Percentiles rank a stretch among this genome's conserved stretches.
Conservation (phyloP, 192 early-diverging fungal species). For the Backusella tarrabulga region DNA sequence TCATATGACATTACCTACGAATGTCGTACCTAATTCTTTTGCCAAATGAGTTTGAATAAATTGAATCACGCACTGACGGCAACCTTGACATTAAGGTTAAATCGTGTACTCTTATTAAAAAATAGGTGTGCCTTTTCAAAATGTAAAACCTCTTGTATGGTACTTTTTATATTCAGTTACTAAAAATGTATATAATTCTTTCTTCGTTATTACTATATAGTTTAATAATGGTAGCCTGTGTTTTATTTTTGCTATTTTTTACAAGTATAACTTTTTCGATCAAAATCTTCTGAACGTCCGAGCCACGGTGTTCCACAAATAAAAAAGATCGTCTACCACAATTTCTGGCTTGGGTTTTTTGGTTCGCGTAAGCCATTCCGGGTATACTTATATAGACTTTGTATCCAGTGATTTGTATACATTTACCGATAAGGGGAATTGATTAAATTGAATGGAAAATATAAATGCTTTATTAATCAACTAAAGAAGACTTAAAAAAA, state of each 20-base stretch:
- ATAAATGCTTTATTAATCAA: too few relatives aligned
- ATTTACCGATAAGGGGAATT: too few relatives aligned
- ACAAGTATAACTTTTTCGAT: neutral
- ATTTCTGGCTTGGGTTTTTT: neutral
- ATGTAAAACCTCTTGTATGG: neutral
- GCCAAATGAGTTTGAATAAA: neutral
- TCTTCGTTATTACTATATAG: too few relatives aligned
- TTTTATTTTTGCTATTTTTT: neutral
- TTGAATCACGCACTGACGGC: conserved; percentile 1
- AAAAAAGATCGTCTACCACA: neutral
- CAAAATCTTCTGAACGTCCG: neutral
- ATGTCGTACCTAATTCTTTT: neutral
- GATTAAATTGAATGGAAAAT: too few relatives aligned
- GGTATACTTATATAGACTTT: too few relatives aligned
- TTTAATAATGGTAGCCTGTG: neutral
- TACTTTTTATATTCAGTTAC: too few relatives aligned
- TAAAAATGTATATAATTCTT: too few relatives aligned
- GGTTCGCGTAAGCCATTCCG: too few relatives aligned
- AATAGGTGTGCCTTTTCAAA: neutral
- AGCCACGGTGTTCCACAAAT: neutral
- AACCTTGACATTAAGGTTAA: conserved; percentile 1
- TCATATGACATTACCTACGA: neutral
- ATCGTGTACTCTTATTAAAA: neutral
- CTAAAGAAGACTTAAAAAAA: too few relatives aligned
- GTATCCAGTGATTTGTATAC: too few relatives aligned